Percentiles rank a stretch among this genome's conserved stretches.
Evolutionary conservation across 192 early-diverging fungal genomes (phyloP).

Genomic region (Coemansia sp.): DNA sequence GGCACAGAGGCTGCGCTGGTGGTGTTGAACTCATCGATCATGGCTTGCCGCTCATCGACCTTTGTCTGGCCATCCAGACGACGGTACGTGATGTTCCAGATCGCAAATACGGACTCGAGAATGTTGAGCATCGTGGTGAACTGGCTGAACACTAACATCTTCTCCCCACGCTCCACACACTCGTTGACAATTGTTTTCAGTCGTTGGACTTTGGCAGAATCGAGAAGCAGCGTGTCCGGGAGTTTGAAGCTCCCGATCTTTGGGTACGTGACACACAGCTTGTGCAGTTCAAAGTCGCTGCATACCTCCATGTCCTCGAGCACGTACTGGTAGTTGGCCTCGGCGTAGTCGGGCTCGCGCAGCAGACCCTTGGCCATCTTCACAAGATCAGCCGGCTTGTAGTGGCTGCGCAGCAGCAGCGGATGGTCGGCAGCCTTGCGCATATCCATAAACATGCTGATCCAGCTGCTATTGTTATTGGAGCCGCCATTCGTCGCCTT

Average conservation of each 20-base stretch:
- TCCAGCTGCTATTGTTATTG: slow-evolving; percentile 35
- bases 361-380: slow-evolving; percentile 70
- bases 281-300: slow-evolving; percentile 84
- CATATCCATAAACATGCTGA: slow-evolving; percentile 74
- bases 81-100: slow-evolving; percentile 41
- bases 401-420: slow-evolving; percentile 69
- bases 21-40: slow-evolving; percentile 81
- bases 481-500: slow-evolving; percentile 12
- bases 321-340: slow-evolving; percentile 71
- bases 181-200: slow-evolving; percentile 62
- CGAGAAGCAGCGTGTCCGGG: slow-evolving; percentile 61
- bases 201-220: slow-evolving; percentile 73
- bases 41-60: slow-evolving; percentile 65
- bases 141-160: slow-evolving; percentile 81
- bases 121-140: slow-evolving; percentile 84
- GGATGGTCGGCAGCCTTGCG: slow-evolving; percentile 87
- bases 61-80: slow-evolving; percentile 70
- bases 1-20: slow-evolving; percentile 36
- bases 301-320: slow-evolving; percentile 86
- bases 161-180: slow-evolving; percentile 25
- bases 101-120: slow-evolving; percentile 68
- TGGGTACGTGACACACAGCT: slow-evolving; percentile 55
- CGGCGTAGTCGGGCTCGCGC: slow-evolving; percentile 72
- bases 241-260: slow-evolving; percentile 54
- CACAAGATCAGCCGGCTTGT: slow-evolving; percentile 57